A percentile compares a stretch with the other conserved stretches of the same genome.
These are phyloP conservation scores for Atkinsonella hypoxylon DNA, from an alignment of 2,329 filamentous ascomycete species.

Conservation along the genomic window DNA sequence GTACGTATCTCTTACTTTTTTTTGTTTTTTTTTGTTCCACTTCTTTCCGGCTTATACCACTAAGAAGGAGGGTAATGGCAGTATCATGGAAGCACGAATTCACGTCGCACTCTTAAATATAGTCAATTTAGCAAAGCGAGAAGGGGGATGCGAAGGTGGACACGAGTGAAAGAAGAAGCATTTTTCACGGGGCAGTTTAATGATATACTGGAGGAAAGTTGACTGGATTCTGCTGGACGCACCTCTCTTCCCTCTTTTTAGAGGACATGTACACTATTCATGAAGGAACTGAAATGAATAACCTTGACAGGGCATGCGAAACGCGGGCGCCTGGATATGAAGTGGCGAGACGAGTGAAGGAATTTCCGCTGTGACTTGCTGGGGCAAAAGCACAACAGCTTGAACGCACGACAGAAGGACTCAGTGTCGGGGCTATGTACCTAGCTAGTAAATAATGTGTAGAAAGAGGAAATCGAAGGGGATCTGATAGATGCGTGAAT, in stretches of 20 bases:
- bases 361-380: neutral
- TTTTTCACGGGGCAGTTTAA: neutral
- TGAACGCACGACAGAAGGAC: too few species aligned
- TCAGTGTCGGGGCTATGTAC: too few species aligned
- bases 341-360: neutral
- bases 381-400: too few species aligned
- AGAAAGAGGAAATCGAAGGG: too few species aligned
- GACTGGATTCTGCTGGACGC: neutral
- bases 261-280: slow-evolving; percentile 3
- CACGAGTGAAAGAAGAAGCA: neutral
- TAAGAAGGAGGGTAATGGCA: neutral
- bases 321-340: neutral
- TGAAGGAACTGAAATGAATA: slow-evolving; percentile 3
- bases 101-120: neutral
- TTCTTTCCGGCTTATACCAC: slow-evolving; percentile 4
- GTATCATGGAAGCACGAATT: neutral
- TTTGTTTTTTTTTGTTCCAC: neutral
- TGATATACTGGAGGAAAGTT: neutral
- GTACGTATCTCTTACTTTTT: neutral
- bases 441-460: too few species aligned
- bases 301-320: neutral
- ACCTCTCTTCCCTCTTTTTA: neutral
- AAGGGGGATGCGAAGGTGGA: neutral
- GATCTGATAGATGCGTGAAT: too few species aligned
- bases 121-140: neutral